Evolutionary conservation across 768 basidiomycete species (phyloP), one percentile per base, ranked within the genome.

Genomic region (Boletus speciosus): DNA sequence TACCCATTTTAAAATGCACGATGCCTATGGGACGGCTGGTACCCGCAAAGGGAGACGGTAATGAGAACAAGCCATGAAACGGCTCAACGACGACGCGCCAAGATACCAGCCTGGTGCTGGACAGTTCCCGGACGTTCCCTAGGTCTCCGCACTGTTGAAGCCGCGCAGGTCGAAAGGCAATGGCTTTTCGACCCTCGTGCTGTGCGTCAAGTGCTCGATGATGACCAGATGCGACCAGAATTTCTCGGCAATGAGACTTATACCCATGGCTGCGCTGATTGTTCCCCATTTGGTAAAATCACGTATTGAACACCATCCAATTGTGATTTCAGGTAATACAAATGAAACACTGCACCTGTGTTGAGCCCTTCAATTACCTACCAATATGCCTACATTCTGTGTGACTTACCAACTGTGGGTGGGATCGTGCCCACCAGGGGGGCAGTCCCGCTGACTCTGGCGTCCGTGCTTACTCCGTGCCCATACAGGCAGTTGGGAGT

Each of bases 11-110:
- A 19, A 52, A 38, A 36, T 40, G 45, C 16, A 32, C n/a, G 39
- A 45, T 4, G 23, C 23, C 23, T 19, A 19, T 19, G 19, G 19
- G 19, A 19, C 19, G 19, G 19, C 19, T 23, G 23, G 3, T 52
- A 37, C 44, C 53, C 29, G 23, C 23, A 23, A 23, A 23, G 23
- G 23, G 23, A 23, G 48, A 46, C 41, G 44, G 49, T 21, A 59
- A 67, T 37, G 63, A 66, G 44, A 65, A 65, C 38, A 40, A 31
- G 21, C 1, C 51, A 38, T 37, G 40, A 39, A 44, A 39, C 2
- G 29, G 49, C 45, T 31, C 42, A 35, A 58, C 37, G 21, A 44
- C 36, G 54, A 55, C 50, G 43, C 10, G 36, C 51, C 53, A 34
- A 21, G 3, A 47, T 41, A 43, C 36, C 32, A 19, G 19, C 19